Evolutionary conservation across 352 stramenopile genomes (phyloP), one percentile per base, ranked within the genome.

Genomic region (Phytophthora vignae): DNA sequence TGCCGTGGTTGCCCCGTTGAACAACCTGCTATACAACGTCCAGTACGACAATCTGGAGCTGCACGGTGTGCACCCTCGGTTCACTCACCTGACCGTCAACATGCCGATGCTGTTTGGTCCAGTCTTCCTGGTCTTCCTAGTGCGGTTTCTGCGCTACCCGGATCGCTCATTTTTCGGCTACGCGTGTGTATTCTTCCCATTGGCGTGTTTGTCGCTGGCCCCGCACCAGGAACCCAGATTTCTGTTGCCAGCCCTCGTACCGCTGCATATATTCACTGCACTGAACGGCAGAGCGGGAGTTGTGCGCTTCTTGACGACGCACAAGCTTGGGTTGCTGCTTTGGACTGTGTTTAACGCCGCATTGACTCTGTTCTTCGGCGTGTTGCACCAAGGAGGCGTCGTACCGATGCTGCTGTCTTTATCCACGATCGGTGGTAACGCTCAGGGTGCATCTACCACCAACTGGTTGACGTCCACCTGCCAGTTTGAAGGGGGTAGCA

Each of bases 161-260:
- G 52, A 75, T 54, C 62, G 67, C 22, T 73, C 55, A 2, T 55
- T 77, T 46, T 84, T 90, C 21, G 63, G 73, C 1, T 58, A 50
- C 11, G 52, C 65, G 4, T 87, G 76, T 10, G 84, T 93, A 46
- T 53, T 97, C 9, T 79, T 91, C 27, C 93, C 93, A 2, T 67
- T 98, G 7, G 38, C 71, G 14, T 82, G 91, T 17, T 79, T 99
- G 21, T 98, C 95, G 21, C 78, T 93, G 38, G 93, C 95, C n/a
- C 96, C 95, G 6, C 96, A 99, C 64, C 96, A 99, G 78, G 95
- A 98, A 76, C 90, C 94, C 19, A 86, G 96, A 55, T 98, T 98
- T 64, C 64, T 98, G 42, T 62, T 98, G 2, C 95, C 95, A 9
- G 71, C 93, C 8, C 50, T 97, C 9, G 74, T 98, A 7, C 94